Evolutionary conservation across 352 stramenopile species (phyloP).

Genomic region (Phytophthora palmivora): DNA sequence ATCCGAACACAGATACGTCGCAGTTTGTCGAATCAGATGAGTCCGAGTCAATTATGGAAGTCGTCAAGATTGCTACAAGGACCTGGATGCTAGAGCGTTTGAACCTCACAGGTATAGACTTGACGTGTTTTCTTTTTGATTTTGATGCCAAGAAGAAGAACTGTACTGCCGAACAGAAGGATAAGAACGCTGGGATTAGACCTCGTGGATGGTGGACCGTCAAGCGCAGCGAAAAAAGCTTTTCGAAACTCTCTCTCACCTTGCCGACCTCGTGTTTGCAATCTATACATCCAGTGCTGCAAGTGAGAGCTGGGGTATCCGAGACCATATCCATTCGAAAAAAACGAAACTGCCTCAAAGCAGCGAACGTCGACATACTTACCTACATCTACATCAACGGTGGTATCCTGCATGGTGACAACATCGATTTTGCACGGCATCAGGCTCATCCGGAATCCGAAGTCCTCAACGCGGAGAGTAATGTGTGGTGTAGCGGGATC

Average conservation of each 20-base stretch:
- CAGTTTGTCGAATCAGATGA: not conserved
- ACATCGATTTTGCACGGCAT: too few species aligned
- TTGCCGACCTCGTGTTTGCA: conserved; percentile 7
- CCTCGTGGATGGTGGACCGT: conserved; percentile 8
- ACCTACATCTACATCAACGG: conserved; percentile 6
- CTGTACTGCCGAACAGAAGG: not conserved
- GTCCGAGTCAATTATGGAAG: not conserved
- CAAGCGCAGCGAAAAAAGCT: not conserved
- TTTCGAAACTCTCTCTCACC: not conserved
- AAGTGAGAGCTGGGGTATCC: conserved; percentile 10
- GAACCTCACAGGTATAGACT: not conserved
- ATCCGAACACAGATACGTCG: not conserved
- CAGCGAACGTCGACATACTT: not conserved
- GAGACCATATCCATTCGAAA: conserved; percentile 6
- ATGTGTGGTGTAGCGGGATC: too few species aligned
- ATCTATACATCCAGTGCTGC: conserved; percentile 7
- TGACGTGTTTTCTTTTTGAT: not conserved
- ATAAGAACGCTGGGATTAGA: not conserved
- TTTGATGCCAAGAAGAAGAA: not conserved
- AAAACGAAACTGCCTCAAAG: not conserved
- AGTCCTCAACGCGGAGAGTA: too few species aligned
- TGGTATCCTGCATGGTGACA: too few species aligned
- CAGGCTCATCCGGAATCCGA: too few species aligned
- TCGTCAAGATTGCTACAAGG: not conserved
- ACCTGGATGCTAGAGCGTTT: not conserved